Percentiles rank a stretch among this genome's conserved stretches.
phyloP scores from a whole-genome alignment of 1,139 yeast genomes.

The Hemisphaericaspora subhashii region DNA sequence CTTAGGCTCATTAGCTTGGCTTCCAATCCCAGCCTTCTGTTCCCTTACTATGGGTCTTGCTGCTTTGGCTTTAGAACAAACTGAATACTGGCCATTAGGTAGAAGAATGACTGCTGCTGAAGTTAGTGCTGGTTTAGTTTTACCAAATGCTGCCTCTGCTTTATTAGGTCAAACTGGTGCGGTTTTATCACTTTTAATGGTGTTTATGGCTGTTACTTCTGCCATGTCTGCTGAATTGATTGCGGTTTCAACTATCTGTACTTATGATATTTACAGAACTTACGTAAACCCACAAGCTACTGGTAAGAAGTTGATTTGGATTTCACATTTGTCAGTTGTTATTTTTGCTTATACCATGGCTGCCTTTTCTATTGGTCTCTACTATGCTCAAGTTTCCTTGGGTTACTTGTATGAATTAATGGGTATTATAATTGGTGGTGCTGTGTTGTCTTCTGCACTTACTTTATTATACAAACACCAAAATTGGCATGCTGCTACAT shows the following conservation, averaged over 20 bases:
- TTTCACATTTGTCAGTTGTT: conserved; percentile 67
- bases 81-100: conserved; percentile 78
- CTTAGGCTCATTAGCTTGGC: conserved; percentile 90
- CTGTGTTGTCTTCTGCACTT: conserved; percentile 74
- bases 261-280: conserved; percentile 80
- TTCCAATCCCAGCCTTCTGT: conserved; percentile 79
- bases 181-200: conserved; percentile 69
- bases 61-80: conserved; percentile 66
- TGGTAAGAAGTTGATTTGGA: conserved; percentile 66
- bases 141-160: conserved; percentile 86
- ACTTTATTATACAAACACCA: conserved; percentile 70
- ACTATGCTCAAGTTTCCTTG: conserved; percentile 81
- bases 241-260: conserved; percentile 80
- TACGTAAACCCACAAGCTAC: conserved; percentile 77
- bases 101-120: conserved; percentile 61
- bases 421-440: conserved; percentile 86
- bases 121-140: conserved; percentile 75
- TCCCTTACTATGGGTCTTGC: conserved; percentile 87
- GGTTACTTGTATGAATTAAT: conserved; percentile 83
- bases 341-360: conserved; percentile 72
- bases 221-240: conserved; percentile 87
- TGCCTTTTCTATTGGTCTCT: conserved; percentile 77
- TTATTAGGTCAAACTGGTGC: conserved; percentile 87
- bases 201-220: conserved; percentile 81
- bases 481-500: conserved; percentile 59